Evolutionary conservation across 257 asterid species (phyloP), one percentile per base, ranked within the genome.

Genomic region (Solanum sitiens): DNA sequence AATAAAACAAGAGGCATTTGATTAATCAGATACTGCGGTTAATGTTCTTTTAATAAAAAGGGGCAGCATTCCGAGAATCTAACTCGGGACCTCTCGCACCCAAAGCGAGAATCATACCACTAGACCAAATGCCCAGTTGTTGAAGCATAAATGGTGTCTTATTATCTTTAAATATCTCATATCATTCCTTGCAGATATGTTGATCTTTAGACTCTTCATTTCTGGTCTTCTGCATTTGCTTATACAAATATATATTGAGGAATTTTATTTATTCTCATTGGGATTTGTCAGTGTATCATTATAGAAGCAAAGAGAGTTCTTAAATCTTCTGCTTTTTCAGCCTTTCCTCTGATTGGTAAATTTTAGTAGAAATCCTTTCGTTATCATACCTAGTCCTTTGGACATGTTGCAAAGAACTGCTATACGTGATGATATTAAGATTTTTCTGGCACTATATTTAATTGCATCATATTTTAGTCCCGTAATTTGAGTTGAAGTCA

Each of bases 11-110:
- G 45, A 10, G 40, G 40, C 45, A 42, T 42, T 42, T 42, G 45
- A 42, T 42, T 42, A 8, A 2, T 42, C 45, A 42, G 45, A 42
- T 15, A 2, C 15, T 50, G 61, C 8, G 20, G 20, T 50, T 50
- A 50, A 50, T 50, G 20, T 50, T 50, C 59, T 50, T 50, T 50
- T 50, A 50, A 50, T 5, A 50, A 47, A 37, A 37, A 5, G 39
- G 7, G 39, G 39, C 98, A 94, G 39, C 98, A 94, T 93, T 94
- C 94, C 94, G 92, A 93, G 94, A 92, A 93, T 96, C 89, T 92
- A 95, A 93, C 94, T 92, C 91, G 90, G 91, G 98, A 92, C 98
- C 96, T 92, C 95, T 91, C 94, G 94, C 95, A 92, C 97, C 97
- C 95, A 74, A 90, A 95, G 95, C 93, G 91, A 92, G 98, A 94